Evolutionary conservation across 108 stramenopile genomes (phyloP).

Genomic region (Cyclotella atomus): DNA sequence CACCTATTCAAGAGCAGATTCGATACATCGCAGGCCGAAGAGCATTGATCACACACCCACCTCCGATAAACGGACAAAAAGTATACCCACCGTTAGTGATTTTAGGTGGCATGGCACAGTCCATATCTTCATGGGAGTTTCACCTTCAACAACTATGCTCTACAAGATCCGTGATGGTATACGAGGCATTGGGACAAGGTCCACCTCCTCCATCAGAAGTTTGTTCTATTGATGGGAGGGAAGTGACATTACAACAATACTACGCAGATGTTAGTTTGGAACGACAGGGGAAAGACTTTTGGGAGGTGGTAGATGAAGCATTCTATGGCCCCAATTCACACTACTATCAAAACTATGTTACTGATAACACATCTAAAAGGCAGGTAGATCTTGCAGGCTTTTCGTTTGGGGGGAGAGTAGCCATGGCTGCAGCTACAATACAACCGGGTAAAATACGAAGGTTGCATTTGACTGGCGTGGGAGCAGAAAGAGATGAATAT

Average conservation of each 20-base stretch:
- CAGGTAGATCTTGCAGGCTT: slow-evolving; percentile 64
- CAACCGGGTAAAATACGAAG: slow-evolving; percentile 45
- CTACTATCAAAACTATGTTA: slow-evolving; percentile 7
- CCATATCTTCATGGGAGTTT: slow-evolving; percentile 62
- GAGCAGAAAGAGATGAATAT: slow-evolving; percentile 47
- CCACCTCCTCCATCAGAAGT: slow-evolving; percentile 27
- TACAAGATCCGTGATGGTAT: slow-evolving; percentile 50
- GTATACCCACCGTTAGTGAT: slow-evolving; percentile 55
- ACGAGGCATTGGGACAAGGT: slow-evolving; percentile 65
- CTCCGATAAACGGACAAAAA: not conserved
- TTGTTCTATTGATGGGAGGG: slow-evolving; percentile 11
- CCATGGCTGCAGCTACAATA: slow-evolving; percentile 58
- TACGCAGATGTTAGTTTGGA: slow-evolving; percentile 51
- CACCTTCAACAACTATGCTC: slow-evolving; percentile 47
- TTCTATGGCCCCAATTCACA: slow-evolving; percentile 30
- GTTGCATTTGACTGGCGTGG: slow-evolving; percentile 70
- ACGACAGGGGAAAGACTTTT: slow-evolving; percentile 46
- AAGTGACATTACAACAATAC: slow-evolving; percentile 26
- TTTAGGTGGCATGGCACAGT: slow-evolving; percentile 67
- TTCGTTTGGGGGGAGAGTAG: slow-evolving; percentile 69
- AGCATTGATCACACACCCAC: slow-evolving; percentile 17
- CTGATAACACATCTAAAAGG: not conserved
- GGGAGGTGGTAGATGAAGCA: slow-evolving; percentile 43
- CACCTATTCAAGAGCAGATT: slow-evolving; percentile 7
- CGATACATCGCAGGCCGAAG: slow-evolving; percentile 32